Conservation (phyloP, 331 rosid species). For the Quercus tomentella region DNA sequence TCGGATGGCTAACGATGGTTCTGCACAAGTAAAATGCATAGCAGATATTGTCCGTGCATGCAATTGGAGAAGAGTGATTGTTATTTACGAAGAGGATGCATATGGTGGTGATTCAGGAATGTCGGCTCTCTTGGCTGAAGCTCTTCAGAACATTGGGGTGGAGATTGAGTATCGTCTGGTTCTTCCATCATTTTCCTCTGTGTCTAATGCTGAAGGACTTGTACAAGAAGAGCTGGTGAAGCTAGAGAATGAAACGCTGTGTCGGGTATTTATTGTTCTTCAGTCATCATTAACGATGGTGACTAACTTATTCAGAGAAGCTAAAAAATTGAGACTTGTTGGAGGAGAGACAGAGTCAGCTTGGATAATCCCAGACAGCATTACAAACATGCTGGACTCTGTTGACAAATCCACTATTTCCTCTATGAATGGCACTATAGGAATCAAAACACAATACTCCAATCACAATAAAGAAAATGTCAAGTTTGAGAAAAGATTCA, state of each 20-base stretch:
- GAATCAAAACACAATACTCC: slow-evolving; percentile 47
- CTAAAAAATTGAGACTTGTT: slow-evolving; percentile 41
- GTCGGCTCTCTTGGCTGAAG: slow-evolving; percentile 43
- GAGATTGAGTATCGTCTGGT: slow-evolving; percentile 38
- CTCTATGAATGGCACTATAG: slow-evolving; percentile 53
- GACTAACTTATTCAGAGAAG: slow-evolving; percentile 45
- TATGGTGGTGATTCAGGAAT: slow-evolving; percentile 45
- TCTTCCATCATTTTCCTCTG: slow-evolving; percentile 38
- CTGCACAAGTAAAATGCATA: slow-evolving; percentile 38
- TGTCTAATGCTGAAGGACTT: slow-evolving; percentile 21
- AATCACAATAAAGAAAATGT: slow-evolving; percentile 20
- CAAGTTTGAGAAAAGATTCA: slow-evolving; percentile 24
- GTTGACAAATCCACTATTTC: slow-evolving; percentile 31
- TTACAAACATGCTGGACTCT: slow-evolving; percentile 39
- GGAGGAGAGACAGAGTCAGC: slow-evolving; percentile 35
- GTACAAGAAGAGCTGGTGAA: slow-evolving; percentile 29
- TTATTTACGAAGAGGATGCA: slow-evolving; percentile 50
- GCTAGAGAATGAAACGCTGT: slow-evolving; percentile 20
- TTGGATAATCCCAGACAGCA: slow-evolving; percentile 57
- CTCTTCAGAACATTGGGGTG: slow-evolving; percentile 39
- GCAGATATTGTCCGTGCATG: slow-evolving; percentile 40
- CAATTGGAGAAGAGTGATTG: slow-evolving; percentile 56
- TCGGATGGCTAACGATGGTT: slow-evolving; percentile 31
- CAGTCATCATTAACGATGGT: slow-evolving; percentile 45
- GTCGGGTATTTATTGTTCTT: slow-evolving; percentile 56